These are phyloP conservation scores for Xerocomellus intermedius DNA, from an alignment of 768 basidiomycete genomes.

Conservation along the genomic window DNA sequence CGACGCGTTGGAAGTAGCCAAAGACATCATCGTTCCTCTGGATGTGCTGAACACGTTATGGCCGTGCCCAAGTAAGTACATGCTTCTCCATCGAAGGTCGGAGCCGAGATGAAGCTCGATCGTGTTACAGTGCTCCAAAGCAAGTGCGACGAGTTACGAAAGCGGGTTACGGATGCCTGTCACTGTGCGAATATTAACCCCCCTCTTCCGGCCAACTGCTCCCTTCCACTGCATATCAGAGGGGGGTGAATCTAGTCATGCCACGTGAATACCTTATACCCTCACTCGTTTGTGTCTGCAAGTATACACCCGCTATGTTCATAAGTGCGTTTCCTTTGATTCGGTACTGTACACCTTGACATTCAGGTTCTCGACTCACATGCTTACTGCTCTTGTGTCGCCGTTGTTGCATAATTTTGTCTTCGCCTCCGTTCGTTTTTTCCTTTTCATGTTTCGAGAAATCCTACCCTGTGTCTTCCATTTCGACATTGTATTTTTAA, in stretches of 20 bases:
- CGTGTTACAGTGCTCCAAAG: slow-evolving; percentile 42
- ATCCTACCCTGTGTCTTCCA: neutral
- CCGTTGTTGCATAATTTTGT: slow-evolving; percentile 10
- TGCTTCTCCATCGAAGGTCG: slow-evolving; percentile 3
- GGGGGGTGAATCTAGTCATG: slow-evolving; percentile 20
- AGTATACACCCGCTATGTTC: slow-evolving; percentile 32
- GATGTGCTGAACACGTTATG: slow-evolving; percentile 70
- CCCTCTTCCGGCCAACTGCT: slow-evolving; percentile 40
- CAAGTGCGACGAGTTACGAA: slow-evolving; percentile 49
- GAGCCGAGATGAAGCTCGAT: slow-evolving; percentile 9
- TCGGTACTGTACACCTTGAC: slow-evolving; percentile 27
- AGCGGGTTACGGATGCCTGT: slow-evolving; percentile 50
- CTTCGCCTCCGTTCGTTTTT: slow-evolving; percentile 12
- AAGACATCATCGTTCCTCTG: slow-evolving; percentile 58
- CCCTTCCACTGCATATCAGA: slow-evolving; percentile 36
- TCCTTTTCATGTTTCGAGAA: slow-evolving; percentile 1
- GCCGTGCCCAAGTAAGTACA: slow-evolving; percentile 51
- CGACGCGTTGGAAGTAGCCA: slow-evolving; percentile 64
- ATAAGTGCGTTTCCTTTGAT: slow-evolving; percentile 22
- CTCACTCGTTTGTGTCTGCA: slow-evolving; percentile 26
- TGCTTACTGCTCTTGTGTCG: slow-evolving; percentile 10
- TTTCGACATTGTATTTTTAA: slow-evolving; percentile 15
- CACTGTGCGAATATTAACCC: slow-evolving; percentile 39
- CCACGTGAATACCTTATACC: slow-evolving; percentile 23
- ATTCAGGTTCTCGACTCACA: slow-evolving; percentile 2